A percentile compares a stretch with the other conserved stretches of the same genome.
Evolutionary conservation across 192 early-diverging fungal genomes (phyloP).

Genomic region (Cetraspora pellucida): DNA sequence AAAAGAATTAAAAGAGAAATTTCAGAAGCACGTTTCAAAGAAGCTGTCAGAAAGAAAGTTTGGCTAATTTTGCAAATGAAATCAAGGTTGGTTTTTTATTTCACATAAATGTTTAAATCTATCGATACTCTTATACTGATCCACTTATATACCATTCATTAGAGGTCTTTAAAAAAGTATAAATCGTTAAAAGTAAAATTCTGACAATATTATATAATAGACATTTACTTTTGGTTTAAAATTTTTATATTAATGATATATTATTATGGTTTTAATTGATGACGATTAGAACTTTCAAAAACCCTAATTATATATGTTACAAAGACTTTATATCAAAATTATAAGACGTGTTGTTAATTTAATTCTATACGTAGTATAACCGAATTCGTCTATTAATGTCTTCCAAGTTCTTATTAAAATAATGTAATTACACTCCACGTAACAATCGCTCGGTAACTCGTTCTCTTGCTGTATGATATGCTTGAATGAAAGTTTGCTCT

Average conservation of each 20-base stretch:
- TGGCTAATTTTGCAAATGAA: slow-evolving; percentile 69
- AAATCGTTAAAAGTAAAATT: no score
- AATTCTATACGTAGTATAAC: background rate
- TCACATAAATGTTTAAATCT: background rate
- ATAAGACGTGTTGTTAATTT: background rate
- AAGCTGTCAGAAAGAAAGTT: slow-evolving; percentile 64
- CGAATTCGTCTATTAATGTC: no score
- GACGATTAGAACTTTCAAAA: no score
- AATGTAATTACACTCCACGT: slow-evolving; percentile 48
- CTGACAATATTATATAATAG: background rate
- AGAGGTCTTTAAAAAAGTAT: no score
- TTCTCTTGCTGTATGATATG: slow-evolving; percentile 78
- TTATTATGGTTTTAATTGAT: no score
- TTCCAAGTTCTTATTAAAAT: no score
- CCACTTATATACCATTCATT: no score
- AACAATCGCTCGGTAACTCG: slow-evolving; percentile 67
- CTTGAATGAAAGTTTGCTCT: slow-evolving; percentile 75
- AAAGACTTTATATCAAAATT: background rate
- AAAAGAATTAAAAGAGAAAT: slow-evolving; percentile 57
- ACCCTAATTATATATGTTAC: no score
- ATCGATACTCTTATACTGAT: background rate
- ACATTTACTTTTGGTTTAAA: background rate
- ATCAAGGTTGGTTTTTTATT: slow-evolving; percentile 36
- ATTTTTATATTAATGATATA: background rate
- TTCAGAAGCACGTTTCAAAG: slow-evolving; percentile 60